Percentiles rank a stretch among this genome's conserved stretches.
Evolutionary conservation across 2,329 filamentous ascomycete species (phyloP).

Genomic region (Hymenoscyphus infarciens): DNA sequence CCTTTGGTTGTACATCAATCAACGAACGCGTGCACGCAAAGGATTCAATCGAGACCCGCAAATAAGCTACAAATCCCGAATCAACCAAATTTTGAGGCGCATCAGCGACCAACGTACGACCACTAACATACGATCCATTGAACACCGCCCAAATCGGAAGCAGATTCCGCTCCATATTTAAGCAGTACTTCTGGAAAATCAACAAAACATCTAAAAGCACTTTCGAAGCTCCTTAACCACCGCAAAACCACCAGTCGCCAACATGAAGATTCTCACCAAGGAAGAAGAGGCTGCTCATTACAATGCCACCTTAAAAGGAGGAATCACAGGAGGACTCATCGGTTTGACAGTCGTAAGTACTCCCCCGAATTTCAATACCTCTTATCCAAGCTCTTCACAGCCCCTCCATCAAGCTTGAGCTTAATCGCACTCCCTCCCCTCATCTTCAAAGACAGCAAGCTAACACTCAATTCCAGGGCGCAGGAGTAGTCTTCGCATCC

Average conservation of each 20-base stretch:
- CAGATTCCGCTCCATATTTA: neutral
- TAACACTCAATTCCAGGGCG: conserved; percentile 25
- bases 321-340: conserved; percentile 65
- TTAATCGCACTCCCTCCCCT: neutral
- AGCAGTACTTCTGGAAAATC: neutral
- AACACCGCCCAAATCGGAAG: neutral
- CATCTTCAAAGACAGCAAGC: conserved; percentile 1
- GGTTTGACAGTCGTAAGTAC: conserved; percentile 67
- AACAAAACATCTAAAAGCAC: neutral
- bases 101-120: neutral
- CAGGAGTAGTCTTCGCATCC: conserved; percentile 62
- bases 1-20: neutral
- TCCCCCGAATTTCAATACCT: neutral
- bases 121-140: conserved; percentile 5
- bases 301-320: conserved; percentile 73
- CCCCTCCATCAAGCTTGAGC: neutral
- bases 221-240: neutral
- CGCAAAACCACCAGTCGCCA: conserved; percentile 5
- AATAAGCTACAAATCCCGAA: neutral
- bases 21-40: neutral
- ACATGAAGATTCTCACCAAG: conserved; percentile 92
- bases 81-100: neutral
- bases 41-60: neutral
- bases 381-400: neutral
- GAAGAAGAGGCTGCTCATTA: conserved; percentile 91